Evolutionary conservation across 2,329 filamentous ascomycete species (phyloP), one percentile per base, ranked within the genome.

Genomic region (Phyllosticta citrichinensis): DNA sequence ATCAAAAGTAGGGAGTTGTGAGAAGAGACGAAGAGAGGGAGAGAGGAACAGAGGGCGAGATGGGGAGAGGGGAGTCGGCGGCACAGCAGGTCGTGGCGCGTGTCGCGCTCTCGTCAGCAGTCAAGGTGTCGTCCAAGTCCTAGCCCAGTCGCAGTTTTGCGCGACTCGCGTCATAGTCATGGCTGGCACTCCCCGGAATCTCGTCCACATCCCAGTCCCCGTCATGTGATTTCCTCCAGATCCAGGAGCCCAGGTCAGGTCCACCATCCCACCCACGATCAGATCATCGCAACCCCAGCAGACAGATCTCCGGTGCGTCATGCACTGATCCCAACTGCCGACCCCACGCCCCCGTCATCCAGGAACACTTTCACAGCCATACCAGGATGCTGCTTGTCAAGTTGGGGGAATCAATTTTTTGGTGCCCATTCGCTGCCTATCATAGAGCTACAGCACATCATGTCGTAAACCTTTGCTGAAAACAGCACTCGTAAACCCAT

Each of bases 381-480:
- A 40, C 17, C 57, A 55, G 47, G 57, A 51, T 25, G 52, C 27
- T 52, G 40, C 51, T 24, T 19, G 40, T 47, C 51, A n/a, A 5
- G 30, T 30, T 52, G 33, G 58, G 58, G 58, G 47, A 60, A 52
- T 52, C 40, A 60, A 50, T 60, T n/a, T 55, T 55, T 50, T 60
- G 22, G 40, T 60, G 40, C 40, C 40, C 17, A 47, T 47, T 47
- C 40, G 40, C 40, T 47, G 40, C 40, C 40, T 60, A 47, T 56
- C 19, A 30, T 47, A 56, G 53, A 60, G 58, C 58, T 56, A 60
- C 58, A 25, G 52, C 53, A 60, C 58, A 53, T 60, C 58, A 60
- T 40, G 53, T 60, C 58, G 47, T 60, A 60, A 56, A 6, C 40
- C n/a, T 55, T 59, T 60, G 58, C 58, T 22, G 54, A 54, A 56